These are phyloP conservation scores for Botrytis pseudocinerea DNA, from an alignment of 2,329 filamentous ascomycete species.

Conservation along the genomic window DNA sequence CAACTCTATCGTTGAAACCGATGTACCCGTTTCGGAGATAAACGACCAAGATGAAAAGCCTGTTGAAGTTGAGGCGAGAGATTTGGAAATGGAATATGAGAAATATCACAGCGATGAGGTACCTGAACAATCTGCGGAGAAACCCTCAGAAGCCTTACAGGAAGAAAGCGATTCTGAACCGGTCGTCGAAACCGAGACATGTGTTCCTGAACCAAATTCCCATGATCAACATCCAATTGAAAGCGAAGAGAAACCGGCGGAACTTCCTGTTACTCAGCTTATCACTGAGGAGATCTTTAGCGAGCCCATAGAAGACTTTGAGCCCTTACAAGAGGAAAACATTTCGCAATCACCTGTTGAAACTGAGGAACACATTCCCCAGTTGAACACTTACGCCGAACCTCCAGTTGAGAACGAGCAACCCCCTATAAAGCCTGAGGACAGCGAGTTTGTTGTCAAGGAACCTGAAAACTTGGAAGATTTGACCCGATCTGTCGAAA, in stretches of 20 bases:
- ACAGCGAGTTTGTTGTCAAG: background rate
- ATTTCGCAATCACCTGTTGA: background rate
- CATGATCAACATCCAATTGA: background rate
- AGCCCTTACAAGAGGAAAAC: too few relatives aligned
- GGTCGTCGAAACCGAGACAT: background rate
- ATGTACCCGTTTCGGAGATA: background rate
- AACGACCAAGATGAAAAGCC: background rate
- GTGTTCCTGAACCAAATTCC: background rate
- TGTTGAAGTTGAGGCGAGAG: background rate
- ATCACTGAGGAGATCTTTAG: background rate
- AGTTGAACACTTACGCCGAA: background rate
- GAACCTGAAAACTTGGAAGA: background rate
- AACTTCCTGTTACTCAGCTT: background rate
- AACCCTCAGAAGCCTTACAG: background rate
- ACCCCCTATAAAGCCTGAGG: fast-evolving
- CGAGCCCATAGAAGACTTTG: background rate
- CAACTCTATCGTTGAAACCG: background rate
- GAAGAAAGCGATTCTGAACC: background rate
- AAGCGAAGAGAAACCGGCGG: background rate
- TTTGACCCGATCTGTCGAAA: background rate
- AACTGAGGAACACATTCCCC: background rate
- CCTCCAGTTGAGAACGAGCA: too few relatives aligned
- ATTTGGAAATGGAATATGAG: fast-evolving
- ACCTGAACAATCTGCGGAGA: background rate
- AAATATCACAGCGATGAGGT: background rate